phyloP scores from a whole-genome alignment of 2,329 filamentous ascomycete genomes.

The Curvularia sp. region DNA sequence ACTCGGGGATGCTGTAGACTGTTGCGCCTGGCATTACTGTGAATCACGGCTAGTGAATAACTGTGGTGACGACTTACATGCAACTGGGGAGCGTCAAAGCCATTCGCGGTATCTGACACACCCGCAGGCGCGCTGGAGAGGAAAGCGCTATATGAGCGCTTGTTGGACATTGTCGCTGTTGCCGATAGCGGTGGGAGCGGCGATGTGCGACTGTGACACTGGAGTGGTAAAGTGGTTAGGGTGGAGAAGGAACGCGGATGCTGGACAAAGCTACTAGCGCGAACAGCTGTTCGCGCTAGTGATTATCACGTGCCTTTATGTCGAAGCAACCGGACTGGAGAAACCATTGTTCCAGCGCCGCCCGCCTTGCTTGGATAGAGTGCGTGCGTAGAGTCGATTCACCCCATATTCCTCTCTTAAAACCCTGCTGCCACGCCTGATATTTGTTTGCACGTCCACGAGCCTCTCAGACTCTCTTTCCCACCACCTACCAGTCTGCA shows the following conservation, averaged over 20 bases:
- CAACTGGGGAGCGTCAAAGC: slow-evolving; percentile 24
- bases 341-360: slow-evolving; percentile 14
- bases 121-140: slow-evolving; percentile 17
- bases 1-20: slow-evolving; percentile 4
- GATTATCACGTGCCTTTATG: not conserved
- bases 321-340: slow-evolving; percentile 7
- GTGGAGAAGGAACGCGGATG: slow-evolving; percentile 16
- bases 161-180: slow-evolving; percentile 26
- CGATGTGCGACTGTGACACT: slow-evolving; percentile 19
- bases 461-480: slow-evolving; percentile 8
- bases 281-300: slow-evolving; percentile 19
- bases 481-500: slow-evolving; percentile 7
- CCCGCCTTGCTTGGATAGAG: slow-evolving; percentile 16
- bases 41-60: slow-evolving; percentile 17
- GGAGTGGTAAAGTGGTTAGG: slow-evolving; percentile 12
- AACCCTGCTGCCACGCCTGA: slow-evolving; percentile 27
- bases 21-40: slow-evolving; percentile 23
- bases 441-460: slow-evolving; percentile 21
- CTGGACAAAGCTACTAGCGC: slow-evolving; percentile 17
- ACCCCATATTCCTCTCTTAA: slow-evolving; percentile 30
- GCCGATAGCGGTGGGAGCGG: slow-evolving; percentile 10
- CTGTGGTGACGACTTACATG: slow-evolving; percentile 27
- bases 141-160: slow-evolving; percentile 30
- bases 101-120: slow-evolving; percentile 18
- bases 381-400: slow-evolving; percentile 30